A percentile compares a stretch with the other conserved stretches of the same genome.
Evolutionary conservation across 345 rosid genomes (phyloP).

Genomic region (Noccaea bulbosa): DNA sequence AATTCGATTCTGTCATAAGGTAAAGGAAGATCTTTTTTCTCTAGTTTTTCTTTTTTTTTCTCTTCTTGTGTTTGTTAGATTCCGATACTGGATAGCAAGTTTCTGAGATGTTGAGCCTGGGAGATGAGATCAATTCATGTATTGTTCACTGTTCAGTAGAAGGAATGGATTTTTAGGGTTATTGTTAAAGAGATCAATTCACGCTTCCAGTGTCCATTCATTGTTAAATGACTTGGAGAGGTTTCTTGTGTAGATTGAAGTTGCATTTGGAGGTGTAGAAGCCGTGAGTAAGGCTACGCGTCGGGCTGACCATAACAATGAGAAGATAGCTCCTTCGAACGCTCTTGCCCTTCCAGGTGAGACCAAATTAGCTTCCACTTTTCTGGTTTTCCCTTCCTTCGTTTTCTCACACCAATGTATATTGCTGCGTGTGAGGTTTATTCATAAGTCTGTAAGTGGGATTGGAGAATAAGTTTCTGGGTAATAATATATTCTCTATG

Average conservation of each 20-base stretch:
- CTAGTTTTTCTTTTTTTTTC: neutral
- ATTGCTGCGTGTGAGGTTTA: too few relatives aligned
- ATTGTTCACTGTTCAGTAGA: neutral
- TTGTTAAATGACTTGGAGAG: neutral
- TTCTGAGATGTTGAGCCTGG: neutral
- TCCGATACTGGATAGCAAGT: neutral
- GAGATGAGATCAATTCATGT: slow-evolving; percentile 4
- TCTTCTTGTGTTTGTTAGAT: slow-evolving; percentile 5
- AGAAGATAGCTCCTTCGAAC: slow-evolving; percentile 49
- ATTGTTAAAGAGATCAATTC: too few relatives aligned
- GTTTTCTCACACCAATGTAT: neutral
- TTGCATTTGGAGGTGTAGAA: slow-evolving; percentile 63
- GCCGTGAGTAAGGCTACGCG: slow-evolving; percentile 42
- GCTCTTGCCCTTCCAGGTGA: slow-evolving; percentile 71
- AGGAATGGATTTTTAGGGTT: too few relatives aligned
- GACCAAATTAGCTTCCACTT: neutral
- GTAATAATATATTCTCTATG: slow-evolving; percentile 26
- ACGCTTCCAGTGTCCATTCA: too few relatives aligned
- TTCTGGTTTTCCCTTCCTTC: neutral
- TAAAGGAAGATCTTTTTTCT: slow-evolving; percentile 40
- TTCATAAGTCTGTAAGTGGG: neutral
- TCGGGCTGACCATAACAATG: slow-evolving; percentile 42
- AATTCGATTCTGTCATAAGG: slow-evolving; percentile 80
- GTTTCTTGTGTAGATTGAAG: slow-evolving; percentile 50
- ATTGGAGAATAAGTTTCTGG: neutral